Evolutionary conservation across 108 stramenopile species (phyloP).

Genomic region (Parmales sp.): DNA sequence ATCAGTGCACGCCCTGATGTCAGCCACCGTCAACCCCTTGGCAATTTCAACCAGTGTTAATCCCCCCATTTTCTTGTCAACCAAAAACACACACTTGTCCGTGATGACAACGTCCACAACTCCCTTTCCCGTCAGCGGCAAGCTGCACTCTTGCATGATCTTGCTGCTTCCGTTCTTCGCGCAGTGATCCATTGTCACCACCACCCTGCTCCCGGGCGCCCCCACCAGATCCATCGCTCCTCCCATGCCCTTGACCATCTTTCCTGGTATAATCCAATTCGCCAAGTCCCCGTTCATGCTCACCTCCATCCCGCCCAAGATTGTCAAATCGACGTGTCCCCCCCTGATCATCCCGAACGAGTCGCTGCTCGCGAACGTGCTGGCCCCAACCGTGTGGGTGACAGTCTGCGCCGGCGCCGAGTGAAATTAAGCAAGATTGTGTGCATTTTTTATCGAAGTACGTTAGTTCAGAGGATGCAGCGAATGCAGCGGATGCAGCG

Average conservation of each 20-base stretch:
- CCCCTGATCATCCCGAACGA: conserved; percentile 45
- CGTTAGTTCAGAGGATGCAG: no score
- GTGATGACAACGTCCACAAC: conserved; percentile 46
- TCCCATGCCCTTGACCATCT: conserved; percentile 47
- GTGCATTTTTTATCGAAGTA: no score
- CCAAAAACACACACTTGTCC: conserved; percentile 38
- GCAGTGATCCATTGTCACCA: conserved; percentile 44
- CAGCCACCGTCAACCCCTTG: conserved; percentile 3
- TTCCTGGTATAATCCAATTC: conserved; percentile 49
- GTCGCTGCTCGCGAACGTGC: conserved; percentile 33
- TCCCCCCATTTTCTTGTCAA: conserved; percentile 6
- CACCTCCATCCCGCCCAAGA: conserved; percentile 39
- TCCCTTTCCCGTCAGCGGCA: conserved; percentile 35
- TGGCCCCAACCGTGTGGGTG: conserved; percentile 23
- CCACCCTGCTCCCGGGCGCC: conserved; percentile 26
- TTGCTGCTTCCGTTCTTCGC: conserved; percentile 35
- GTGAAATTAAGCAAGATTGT: no score
- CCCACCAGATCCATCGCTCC: conserved; percentile 44
- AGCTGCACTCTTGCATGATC: conserved; percentile 28
- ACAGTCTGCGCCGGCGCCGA: no score
- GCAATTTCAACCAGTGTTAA: conserved; percentile 9
- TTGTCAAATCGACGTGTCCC: conserved; percentile 34
- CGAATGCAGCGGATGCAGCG: no score
- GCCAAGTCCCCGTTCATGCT: conserved; percentile 37
- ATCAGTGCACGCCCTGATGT: background rate